These are phyloP conservation scores for Osmanthus fragrans DNA, from an alignment of 257 asterid species.

Conservation along the genomic window DNA sequence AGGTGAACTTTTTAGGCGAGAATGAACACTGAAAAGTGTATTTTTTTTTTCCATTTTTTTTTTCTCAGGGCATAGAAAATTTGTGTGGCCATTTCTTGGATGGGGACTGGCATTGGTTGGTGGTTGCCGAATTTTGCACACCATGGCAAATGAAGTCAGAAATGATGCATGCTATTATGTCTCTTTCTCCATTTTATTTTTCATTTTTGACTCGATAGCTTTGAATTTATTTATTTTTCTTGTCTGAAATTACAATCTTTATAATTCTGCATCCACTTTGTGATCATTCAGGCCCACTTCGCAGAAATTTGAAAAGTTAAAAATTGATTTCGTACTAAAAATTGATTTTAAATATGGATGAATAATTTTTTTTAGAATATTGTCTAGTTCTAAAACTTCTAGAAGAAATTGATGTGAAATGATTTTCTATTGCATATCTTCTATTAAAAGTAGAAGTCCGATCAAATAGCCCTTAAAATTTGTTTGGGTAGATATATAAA, in stretches of 20 bases:
- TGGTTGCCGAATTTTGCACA: constrained; percentile 26
- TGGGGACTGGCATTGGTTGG: constrained; percentile 48
- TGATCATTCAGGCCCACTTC: neutral
- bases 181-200: constrained; percentile 12
- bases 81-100: constrained; percentile 42
- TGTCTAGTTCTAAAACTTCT: too few species aligned
- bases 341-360: too few species aligned
- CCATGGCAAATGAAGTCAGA: constrained; percentile 26
- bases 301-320: neutral
- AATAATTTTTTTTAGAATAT: too few species aligned
- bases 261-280: neutral
- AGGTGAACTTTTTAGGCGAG: constrained; percentile 46
- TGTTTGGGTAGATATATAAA: neutral
- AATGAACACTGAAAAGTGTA: constrained; percentile 23
- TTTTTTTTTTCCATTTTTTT: neutral
- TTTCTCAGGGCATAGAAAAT: constrained; percentile 17
- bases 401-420: too few species aligned
- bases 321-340: too few species aligned
- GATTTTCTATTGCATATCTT: too few species aligned
- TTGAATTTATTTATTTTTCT: neutral
- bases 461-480: too few species aligned
- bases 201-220: neutral
- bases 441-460: too few species aligned
- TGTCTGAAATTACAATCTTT: neutral
- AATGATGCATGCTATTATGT: constrained; percentile 25